These are phyloP conservation scores for Wickerhamomyces queroliae DNA, from an alignment of 805 yeast species.

Conservation along the genomic window DNA sequence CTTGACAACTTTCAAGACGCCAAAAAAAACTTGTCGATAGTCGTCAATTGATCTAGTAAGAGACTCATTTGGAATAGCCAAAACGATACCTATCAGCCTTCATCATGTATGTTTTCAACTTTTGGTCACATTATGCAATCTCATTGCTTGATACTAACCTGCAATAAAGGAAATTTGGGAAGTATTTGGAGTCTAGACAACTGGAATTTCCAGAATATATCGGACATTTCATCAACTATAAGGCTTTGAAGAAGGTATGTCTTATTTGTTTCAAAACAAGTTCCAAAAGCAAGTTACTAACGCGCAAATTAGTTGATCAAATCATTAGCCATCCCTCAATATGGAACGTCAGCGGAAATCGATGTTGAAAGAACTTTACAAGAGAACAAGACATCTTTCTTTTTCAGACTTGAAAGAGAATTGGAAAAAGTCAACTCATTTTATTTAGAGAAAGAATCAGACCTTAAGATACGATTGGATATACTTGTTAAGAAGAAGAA, in stretches of 20 bases:
- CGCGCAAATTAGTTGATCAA: conserved; percentile 56
- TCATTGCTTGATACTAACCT: not conserved
- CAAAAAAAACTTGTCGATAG: no score
- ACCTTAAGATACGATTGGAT: conserved; percentile 72
- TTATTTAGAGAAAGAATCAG: conserved; percentile 87
- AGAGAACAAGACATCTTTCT: conserved; percentile 84
- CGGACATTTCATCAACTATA: conserved; percentile 90
- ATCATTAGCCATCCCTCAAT: conserved; percentile 51
- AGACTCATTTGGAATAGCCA: no score
- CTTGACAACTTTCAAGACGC: no score
- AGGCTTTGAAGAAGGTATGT: conserved; percentile 62
- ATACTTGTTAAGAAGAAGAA: conserved; percentile 67
- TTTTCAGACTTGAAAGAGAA: conserved; percentile 88
- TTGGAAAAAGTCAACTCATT: conserved; percentile 92
- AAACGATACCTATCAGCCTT: no score
- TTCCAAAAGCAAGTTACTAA: not conserved
- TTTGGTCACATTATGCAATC: not conserved
- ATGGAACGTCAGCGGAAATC: conserved; percentile 11
- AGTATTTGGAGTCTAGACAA: conserved; percentile 89
- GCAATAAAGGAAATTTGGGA: conserved; percentile 76
- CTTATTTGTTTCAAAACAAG: not conserved
- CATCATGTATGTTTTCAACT: not conserved
- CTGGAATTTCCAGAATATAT: conserved; percentile 93
- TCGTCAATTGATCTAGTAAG: no score
- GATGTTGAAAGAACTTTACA: conserved; percentile 54